Conservation (phyloP, 2,329 filamentous ascomycete genomes). For the Septoria petroselini region DNA sequence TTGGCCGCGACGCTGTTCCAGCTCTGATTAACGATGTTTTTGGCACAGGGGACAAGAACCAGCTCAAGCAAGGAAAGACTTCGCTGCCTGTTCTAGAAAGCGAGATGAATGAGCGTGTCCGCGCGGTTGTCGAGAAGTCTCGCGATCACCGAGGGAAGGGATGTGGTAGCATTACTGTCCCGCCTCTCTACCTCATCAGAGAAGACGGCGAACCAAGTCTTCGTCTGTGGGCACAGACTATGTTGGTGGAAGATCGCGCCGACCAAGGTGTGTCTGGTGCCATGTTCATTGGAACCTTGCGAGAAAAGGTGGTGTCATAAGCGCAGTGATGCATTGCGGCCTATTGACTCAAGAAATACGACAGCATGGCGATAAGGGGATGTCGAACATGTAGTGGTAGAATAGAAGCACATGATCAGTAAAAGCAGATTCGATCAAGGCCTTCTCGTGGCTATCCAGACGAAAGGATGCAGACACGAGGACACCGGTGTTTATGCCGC, state of each 20-base stretch:
- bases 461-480: too few species aligned
- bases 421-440: not conserved
- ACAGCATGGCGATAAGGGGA: constrained; percentile 5
- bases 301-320: constrained; percentile 75
- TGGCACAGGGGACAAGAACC: constrained; percentile 75
- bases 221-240: constrained; percentile 93
- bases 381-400: not conserved
- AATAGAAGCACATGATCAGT: constrained; percentile 8
- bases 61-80: constrained; percentile 87
- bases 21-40: constrained; percentile 89
- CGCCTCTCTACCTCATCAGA: constrained; percentile 87
- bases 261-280: constrained; percentile 90
- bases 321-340: not conserved
- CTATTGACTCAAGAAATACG: not conserved
- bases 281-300: constrained; percentile 86
- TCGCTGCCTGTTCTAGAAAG: constrained; percentile 83
- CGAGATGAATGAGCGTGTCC: constrained; percentile 93
- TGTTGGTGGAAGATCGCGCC: constrained; percentile 90
- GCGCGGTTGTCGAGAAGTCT: constrained; percentile 88
- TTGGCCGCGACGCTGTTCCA: constrained; percentile 87
- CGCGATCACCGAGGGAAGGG: constrained; percentile 80
- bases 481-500: too few species aligned
- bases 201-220: constrained; percentile 95
- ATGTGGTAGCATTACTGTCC: constrained; percentile 88
- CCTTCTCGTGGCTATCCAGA: not conserved